phyloP scores from a whole-genome alignment of 352 stramenopile genomes.

The Globisporangium cederbergense region DNA sequence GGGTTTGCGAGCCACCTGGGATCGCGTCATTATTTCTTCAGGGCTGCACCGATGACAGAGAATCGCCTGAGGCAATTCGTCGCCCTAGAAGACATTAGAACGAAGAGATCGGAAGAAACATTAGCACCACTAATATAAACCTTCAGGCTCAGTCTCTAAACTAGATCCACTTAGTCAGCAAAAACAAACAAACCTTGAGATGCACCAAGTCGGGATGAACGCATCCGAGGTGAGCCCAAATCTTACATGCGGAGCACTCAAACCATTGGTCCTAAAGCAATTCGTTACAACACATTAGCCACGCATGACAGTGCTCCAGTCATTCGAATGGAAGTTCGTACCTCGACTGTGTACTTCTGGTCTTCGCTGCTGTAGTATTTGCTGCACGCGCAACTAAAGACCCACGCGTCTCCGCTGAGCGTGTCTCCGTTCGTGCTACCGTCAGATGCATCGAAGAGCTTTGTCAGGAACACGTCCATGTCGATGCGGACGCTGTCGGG shows the following conservation, averaged over 20 bases:
- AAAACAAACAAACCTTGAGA: conserved; percentile 20
- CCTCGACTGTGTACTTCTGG: conserved; percentile 44
- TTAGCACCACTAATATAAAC: neutral
- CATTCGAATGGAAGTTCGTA: conserved; percentile 15
- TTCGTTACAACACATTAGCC: neutral
- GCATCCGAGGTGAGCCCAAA: conserved; percentile 74
- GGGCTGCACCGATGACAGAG: conserved; percentile 6
- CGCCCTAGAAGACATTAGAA: conserved; percentile 3
- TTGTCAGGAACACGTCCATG: conserved; percentile 80
- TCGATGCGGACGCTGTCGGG: conserved; percentile 83
- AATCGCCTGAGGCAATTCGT: conserved; percentile 15
- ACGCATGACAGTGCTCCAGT: neutral
- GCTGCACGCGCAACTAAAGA: conserved; percentile 69
- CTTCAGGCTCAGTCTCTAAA: neutral
- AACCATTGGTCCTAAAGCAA: conserved; percentile 66
- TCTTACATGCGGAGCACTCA: conserved; percentile 74
- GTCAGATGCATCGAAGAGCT: conserved; percentile 45
- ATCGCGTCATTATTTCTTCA: neutral
- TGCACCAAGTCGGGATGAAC: conserved; percentile 43
- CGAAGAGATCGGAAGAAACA: neutral
- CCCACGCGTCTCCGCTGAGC: conserved; percentile 56
- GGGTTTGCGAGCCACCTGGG: neutral
- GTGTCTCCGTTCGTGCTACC: conserved; percentile 21
- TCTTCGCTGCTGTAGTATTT: conserved; percentile 68
- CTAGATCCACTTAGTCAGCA: too few relatives aligned